phyloP scores from a whole-genome alignment of 164 flowering plant species.

The Berberis thunbergii region DNA sequence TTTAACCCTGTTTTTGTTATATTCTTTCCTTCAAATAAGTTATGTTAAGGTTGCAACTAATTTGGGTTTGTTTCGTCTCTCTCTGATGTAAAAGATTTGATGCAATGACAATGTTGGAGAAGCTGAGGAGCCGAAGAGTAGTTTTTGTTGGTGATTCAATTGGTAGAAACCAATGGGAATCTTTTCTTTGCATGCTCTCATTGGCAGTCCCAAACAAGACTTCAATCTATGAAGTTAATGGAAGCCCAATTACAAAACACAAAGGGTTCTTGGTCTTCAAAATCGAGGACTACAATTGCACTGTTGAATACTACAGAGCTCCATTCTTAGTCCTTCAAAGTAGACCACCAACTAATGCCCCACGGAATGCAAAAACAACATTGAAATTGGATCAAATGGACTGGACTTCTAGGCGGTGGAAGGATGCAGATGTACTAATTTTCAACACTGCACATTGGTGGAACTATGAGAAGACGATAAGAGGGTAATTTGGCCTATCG shows the following conservation, averaged over 20 bases:
- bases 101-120: conserved; percentile 73
- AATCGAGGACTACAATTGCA: conserved; percentile 78
- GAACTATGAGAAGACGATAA: conserved; percentile 88
- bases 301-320: conserved; percentile 89
- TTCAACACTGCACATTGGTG: conserved; percentile 98
- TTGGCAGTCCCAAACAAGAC: conserved; percentile 49
- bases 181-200: conserved; percentile 91
- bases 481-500: conserved; percentile 44
- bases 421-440: conserved; percentile 74
- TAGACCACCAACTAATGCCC: conserved; percentile 54
- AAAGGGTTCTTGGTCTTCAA: conserved; percentile 79
- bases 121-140: conserved; percentile 54
- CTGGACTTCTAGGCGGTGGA: conserved; percentile 75
- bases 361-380: conserved; percentile 37
- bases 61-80: neutral
- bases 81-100: conserved; percentile 40
- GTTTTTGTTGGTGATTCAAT: conserved; percentile 96
- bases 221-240: conserved; percentile 84
- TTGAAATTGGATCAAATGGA: conserved; percentile 84
- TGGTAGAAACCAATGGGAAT: conserved; percentile 99
- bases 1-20: too few species aligned
- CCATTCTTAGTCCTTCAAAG: conserved; percentile 88
- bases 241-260: conserved; percentile 93
- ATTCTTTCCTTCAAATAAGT: too few species aligned
- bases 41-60: neutral